These are phyloP conservation scores for Rhodosporidiobolus odoratus DNA, from an alignment of 768 basidiomycete species.

Conservation along the genomic window DNA sequence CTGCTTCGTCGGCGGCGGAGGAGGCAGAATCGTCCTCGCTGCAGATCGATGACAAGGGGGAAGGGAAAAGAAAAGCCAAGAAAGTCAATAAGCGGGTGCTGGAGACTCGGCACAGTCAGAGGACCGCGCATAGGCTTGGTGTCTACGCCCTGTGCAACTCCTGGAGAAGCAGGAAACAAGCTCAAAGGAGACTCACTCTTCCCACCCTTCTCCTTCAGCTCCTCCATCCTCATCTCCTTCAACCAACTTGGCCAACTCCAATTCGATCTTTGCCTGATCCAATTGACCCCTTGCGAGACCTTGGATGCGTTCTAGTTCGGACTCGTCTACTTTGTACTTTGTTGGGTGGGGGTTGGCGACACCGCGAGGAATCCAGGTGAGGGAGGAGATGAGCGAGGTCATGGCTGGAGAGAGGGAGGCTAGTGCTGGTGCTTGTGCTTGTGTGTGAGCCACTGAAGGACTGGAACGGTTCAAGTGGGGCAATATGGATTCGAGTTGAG, in stretches of 20 bases:
- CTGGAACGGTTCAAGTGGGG: no score
- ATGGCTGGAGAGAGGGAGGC: not conserved
- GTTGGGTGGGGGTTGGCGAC: conserved; percentile 66
- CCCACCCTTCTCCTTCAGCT: conserved; percentile 60
- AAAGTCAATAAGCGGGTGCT: not conserved
- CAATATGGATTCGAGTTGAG: no score
- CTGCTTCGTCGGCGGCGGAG: not conserved
- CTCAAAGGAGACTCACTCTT: conserved; percentile 67
- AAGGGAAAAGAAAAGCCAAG: not conserved
- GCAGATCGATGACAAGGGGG: not conserved
- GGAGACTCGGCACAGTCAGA: no score
- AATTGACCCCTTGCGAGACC: conserved; percentile 78
- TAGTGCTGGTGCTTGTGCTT: not conserved
- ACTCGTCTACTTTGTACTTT: conserved; percentile 84
- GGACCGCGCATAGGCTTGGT: no score
- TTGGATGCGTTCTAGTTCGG: conserved; percentile 83
- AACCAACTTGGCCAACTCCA: conserved; percentile 72
- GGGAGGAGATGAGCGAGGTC: conserved; percentile 39
- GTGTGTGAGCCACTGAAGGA: not conserved
- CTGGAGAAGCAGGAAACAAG: conserved; percentile 1
- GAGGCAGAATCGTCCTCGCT: not conserved
- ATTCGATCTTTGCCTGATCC: conserved; percentile 79
- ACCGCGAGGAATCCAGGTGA: conserved; percentile 60
- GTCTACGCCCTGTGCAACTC: not conserved
- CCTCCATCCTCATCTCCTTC: conserved; percentile 60